Conservation (phyloP, 768 basidiomycete species). For the Omphalotus guepiniiformis region DNA sequence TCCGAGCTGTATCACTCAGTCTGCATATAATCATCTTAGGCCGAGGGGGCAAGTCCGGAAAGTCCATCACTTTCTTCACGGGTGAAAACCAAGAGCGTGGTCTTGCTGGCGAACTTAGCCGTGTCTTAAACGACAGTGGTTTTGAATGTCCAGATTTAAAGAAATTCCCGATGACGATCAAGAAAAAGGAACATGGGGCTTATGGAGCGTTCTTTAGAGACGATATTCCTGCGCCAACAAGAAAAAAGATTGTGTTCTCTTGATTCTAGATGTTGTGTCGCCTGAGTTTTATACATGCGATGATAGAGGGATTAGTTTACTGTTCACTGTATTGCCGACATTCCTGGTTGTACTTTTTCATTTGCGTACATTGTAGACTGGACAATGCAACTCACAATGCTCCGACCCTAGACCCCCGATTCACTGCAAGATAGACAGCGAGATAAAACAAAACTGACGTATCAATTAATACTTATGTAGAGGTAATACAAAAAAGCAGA, state of each 20-base stretch:
- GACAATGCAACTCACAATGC: no score
- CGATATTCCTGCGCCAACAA: conserved; percentile 30
- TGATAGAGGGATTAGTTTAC: no score
- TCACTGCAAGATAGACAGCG: no score
- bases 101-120: conserved; percentile 89
- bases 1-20: conserved; percentile 4
- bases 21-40: conserved; percentile 32
- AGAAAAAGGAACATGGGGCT: conserved; percentile 88
- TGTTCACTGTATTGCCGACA: no score
- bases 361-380: no score
- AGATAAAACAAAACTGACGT: no score
- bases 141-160: conserved; percentile 69
- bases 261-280: no score
- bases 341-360: no score
- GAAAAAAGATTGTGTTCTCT: conserved; percentile 9
- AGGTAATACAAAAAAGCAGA: no score
- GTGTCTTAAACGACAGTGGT: conserved; percentile 84
- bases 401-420: no score
- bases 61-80: conserved; percentile 96
- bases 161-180: conserved; percentile 94
- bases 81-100: conserved; percentile 81
- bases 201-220: conserved; percentile 87
- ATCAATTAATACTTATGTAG: no score
- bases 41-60: conserved; percentile 85
- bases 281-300: no score